phyloP scores from a whole-genome alignment of 2,329 filamentous ascomycete genomes.

The Trichoderma afroharzianum region DNA sequence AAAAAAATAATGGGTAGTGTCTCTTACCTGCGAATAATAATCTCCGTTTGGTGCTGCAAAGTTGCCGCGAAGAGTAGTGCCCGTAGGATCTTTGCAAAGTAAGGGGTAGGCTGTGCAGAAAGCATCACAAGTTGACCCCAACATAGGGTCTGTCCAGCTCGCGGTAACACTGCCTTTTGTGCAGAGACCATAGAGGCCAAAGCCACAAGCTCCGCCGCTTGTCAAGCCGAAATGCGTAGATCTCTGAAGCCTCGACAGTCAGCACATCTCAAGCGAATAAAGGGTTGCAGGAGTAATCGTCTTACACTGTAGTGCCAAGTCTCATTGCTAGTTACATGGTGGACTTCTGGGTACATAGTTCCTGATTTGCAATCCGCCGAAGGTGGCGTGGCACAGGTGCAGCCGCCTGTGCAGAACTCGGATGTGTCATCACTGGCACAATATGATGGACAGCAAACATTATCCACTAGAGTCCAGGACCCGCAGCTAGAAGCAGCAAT shows the following conservation, averaged over 20 bases:
- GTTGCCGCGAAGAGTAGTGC: constrained; percentile 8
- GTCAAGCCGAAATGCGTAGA: constrained; percentile 8
- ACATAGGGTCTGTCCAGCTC: constrained; percentile 8
- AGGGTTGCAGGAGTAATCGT: neutral
- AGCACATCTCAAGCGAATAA: neutral
- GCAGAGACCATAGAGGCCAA: constrained; percentile 10
- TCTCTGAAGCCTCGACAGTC: neutral
- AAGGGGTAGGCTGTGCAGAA: constrained; percentile 6
- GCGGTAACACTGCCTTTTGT: neutral
- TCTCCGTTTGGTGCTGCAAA: constrained; percentile 12
- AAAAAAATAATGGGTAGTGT: neutral
- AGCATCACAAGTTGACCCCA: constrained; percentile 1
- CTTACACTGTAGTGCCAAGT: constrained; percentile 10
- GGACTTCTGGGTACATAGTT: constrained; percentile 9
- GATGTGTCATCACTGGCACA: constrained; percentile 4
- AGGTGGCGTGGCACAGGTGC: neutral
- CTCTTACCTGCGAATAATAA: neutral
- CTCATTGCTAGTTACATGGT: neutral
- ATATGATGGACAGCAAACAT: constrained; percentile 10
- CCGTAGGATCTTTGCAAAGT: constrained; percentile 6
- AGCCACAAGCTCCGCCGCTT: constrained; percentile 8
- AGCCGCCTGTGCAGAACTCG: neutral
- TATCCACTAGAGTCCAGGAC: constrained; percentile 2
- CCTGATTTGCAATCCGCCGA: constrained; percentile 3
- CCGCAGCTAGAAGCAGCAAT: constrained; percentile 6